Evolutionary conservation across 345 rosid genomes (phyloP), one percentile per base, ranked within the genome.

Genomic region (Moricandia moricandioides): DNA sequence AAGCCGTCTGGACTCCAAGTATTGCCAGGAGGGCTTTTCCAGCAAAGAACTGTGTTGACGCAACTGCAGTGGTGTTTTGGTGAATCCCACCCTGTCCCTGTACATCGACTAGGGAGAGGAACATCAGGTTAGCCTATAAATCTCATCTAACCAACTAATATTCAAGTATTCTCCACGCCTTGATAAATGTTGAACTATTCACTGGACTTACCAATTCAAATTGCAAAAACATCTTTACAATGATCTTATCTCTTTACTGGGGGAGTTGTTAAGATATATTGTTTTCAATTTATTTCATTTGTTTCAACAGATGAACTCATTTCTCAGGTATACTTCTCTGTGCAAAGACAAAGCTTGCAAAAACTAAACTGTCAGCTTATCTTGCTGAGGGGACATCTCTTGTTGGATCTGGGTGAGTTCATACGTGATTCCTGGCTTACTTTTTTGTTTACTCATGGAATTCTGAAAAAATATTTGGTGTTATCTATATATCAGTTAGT

Each of bases 1-100:
- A 91, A 91, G 87, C 98, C 97, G 73, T 88, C 94, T 57, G 91
- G 96, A 61, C 85, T 91, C 77, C 98, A 91, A 85, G 97, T 93
- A 55, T 82, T 91, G 80, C 94, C 97, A 4, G 97, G 97, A 39
- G 98, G 98, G 21, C 93, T 89, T 79, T 91, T 91, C 73, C 98
- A 93, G 84, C 97, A 93, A 71, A 78, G 94, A 35, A 93, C 93
- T 45, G 86, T 91, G 81, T 80, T 93, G 72, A 86, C 85, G 39
- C 97, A 89, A 64, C 90, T 93, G 56, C 88, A 84, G 10, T 88
- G 98, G 98, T 73, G 79, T 72, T 79, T 68, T 49, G 75, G 83
- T 70, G 87, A 73, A 73, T 56, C 84, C 14, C 90, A 89, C 73
- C 86, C 94, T 72, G 91, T 83, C 76, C 98, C 96, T 60, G 96